Evolutionary conservation across 164 flowering plant species (phyloP), one percentile per base, ranked within the genome.

Genomic region (Tetrastigma voinierianum): DNA sequence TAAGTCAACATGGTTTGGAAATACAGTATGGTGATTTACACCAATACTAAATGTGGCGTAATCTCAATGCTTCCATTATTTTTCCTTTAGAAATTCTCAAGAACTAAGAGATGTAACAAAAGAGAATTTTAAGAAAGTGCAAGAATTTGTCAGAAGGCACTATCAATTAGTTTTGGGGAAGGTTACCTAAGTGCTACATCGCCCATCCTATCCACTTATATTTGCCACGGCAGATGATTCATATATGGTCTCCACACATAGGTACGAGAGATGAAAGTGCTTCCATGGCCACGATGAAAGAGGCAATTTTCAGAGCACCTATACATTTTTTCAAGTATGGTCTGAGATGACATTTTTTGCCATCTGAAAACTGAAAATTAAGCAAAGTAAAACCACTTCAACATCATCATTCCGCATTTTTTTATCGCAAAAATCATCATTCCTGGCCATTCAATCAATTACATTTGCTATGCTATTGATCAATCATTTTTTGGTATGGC

Each of bases 201-300:
- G 43, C n/a, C 57, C 91, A 90, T 89, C 69, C 86, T 75, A 7
- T 83, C 85, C 75, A 90, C 59, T 65, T 90, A 68, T 65, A 81
- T 74, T 70, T 82, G 10, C 81, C 69, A 62, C 72, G 9, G 67
- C 58, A 25, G 76, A 15, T 63, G 82, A 54, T 43, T 56, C 70
- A n/a, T n/a, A n/a, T n/a, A n/a, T n/a, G n/a, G 43, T 75, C 87
- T 54, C 88, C 87, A 23, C 95, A 78, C 17, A 75, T 56, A 66
- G 83, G 79, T 45, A 93, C 90, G 67, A 93, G 87, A 46, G 96
- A 86, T 18, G 96, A 87, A 64, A 93, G 95, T 60, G 96, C 95
- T 67, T 90, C 90, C 98, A 93, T 90, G 56, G 96, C 91, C 66
- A 70, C 44, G 79, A 68, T 69, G 79, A 74, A 64, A 62, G 65